Percentiles rank a stretch among this genome's conserved stretches.
phyloP scores from a whole-genome alignment of 148 eudicot species.

The Hydrangea macrophylla region DNA sequence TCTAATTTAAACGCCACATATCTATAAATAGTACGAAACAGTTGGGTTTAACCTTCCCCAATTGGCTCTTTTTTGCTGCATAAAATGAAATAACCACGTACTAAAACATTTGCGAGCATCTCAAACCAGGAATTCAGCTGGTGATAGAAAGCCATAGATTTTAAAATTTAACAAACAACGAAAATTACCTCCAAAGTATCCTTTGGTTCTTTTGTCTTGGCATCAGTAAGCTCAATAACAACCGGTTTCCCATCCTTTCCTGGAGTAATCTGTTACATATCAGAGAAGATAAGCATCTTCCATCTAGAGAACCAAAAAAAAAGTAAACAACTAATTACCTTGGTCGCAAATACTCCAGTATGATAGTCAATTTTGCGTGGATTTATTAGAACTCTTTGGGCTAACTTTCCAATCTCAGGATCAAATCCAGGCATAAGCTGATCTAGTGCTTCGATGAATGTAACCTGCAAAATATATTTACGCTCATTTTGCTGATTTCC shows the following conservation, averaged over 20 bases:
- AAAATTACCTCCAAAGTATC: constrained; percentile 71
- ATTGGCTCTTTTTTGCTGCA: background rate
- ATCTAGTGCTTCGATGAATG: constrained; percentile 82
- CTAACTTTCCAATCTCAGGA: constrained; percentile 75
- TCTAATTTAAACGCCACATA: background rate
- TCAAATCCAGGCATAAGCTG: constrained; percentile 91
- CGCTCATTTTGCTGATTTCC: background rate
- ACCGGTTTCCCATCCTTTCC: constrained; percentile 80
- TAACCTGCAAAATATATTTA: constrained; percentile 40
- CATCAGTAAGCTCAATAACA: constrained; percentile 75
- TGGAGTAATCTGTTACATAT: constrained; percentile 55
- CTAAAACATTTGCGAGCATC: background rate
- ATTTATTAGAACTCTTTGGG: constrained; percentile 71
- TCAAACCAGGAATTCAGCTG: background rate
- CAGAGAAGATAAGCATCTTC: constrained; percentile 10
- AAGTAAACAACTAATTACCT: constrained; percentile 34
- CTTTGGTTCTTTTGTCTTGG: constrained; percentile 69
- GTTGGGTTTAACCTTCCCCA: background rate
- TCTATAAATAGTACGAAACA: background rate
- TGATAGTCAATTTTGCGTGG: constrained; percentile 81
- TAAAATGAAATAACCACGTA: background rate
- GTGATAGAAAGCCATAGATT: background rate
- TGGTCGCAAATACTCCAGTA: constrained; percentile 79
- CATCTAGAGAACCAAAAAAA: background rate
- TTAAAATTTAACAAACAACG: background rate